Percentiles rank a stretch among this genome's conserved stretches.
Conservation (phyloP, 306 rosid genomes). For the Inga laurina region DNA sequence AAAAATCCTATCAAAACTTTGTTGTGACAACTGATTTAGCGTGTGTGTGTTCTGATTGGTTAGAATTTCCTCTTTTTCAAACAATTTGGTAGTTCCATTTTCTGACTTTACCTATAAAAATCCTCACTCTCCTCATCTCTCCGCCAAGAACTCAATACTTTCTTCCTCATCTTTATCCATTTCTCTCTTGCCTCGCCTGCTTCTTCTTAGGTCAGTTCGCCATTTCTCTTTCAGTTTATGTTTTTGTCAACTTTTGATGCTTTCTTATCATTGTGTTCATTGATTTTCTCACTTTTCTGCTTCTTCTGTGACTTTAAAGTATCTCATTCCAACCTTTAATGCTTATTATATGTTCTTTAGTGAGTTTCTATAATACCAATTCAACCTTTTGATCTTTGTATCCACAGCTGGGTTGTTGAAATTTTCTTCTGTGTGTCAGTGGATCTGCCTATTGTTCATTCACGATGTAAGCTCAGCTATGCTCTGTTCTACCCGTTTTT, state of each 20-base stretch:
- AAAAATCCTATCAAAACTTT: too few relatives aligned
- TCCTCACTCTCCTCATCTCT: constrained; percentile 3
- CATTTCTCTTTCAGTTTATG: neutral
- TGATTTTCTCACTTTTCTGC: neutral
- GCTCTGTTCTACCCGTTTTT: neutral
- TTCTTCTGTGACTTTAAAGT: neutral
- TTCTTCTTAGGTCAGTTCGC: too few relatives aligned
- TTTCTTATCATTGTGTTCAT: neutral
- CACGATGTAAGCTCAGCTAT: neutral
- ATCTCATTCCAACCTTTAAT: neutral
- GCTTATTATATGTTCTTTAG: neutral
- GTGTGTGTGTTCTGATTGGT: neutral
- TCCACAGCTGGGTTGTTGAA: neutral
- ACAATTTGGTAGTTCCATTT: neutral
- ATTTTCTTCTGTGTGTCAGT: neutral
- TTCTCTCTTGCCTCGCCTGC: too few relatives aligned
- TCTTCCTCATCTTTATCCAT: neutral
- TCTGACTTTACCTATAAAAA: constrained; percentile 1
- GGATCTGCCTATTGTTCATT: neutral
- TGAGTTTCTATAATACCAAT: neutral
- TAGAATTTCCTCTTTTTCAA: neutral
- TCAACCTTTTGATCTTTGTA: neutral
- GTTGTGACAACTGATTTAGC: neutral
- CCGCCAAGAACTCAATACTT: neutral
- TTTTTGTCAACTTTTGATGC: neutral